Conservation (phyloP, 805 yeast genomes). For the Kuraishia ogatae region DNA sequence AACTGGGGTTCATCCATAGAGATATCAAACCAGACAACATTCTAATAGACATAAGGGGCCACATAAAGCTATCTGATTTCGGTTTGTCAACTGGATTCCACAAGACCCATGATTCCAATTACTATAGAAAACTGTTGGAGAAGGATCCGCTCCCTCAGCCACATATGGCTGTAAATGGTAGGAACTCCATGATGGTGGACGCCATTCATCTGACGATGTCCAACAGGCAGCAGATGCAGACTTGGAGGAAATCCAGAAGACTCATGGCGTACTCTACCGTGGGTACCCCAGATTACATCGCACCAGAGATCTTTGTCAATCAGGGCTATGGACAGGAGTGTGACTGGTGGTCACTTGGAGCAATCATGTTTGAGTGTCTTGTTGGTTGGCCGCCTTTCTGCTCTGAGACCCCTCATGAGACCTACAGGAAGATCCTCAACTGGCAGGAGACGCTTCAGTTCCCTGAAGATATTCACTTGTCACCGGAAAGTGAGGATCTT, state of each 20-base stretch:
- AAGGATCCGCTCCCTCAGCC: conserved; percentile 33
- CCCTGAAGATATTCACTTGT: conserved; percentile 86
- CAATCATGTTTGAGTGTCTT: conserved; percentile 92
- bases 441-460: conserved; percentile 84
- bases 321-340: conserved; percentile 97
- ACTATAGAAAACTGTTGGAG: conserved; percentile 75
- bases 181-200: conserved; percentile 85
- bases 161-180: conserved; percentile 25
- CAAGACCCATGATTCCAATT: conserved; percentile 84
- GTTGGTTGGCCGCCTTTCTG: conserved; percentile 98
- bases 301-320: conserved; percentile 87
- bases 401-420: conserved; percentile 89
- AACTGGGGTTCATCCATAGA: conserved; percentile 89
- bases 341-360: conserved; percentile 97
- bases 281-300: conserved; percentile 94
- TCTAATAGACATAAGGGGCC: conserved; percentile 56
- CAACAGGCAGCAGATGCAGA: conserved; percentile 88
- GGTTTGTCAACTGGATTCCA: conserved; percentile 88
- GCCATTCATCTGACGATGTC: conserved; percentile 94
- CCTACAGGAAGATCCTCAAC: conserved; percentile 82
- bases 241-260: conserved; percentile 90
- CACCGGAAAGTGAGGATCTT: conserved; percentile 83
- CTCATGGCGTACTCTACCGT: conserved; percentile 95
- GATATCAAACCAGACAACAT: conserved; percentile 97
- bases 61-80: conserved; percentile 59